These are phyloP conservation scores for Candida sonorensis DNA, from an alignment of 805 yeast species.

Conservation along the genomic window DNA sequence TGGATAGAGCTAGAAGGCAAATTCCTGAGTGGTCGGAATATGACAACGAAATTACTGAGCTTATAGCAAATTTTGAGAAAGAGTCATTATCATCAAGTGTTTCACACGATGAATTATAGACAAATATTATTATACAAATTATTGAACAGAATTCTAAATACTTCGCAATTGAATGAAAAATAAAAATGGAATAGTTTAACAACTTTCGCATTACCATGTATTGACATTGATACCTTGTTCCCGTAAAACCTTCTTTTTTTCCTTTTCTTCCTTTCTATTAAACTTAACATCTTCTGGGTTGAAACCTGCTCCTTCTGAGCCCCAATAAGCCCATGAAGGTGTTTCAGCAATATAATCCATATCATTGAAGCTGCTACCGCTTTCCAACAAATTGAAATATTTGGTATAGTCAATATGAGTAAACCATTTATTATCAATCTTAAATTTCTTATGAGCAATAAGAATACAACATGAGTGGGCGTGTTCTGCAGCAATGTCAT, in stretches of 20 bases:
- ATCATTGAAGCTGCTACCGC: conserved; percentile 64
- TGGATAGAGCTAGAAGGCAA: conserved; percentile 68
- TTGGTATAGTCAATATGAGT: conserved; percentile 82
- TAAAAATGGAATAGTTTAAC: too few relatives aligned
- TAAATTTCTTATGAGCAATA: conserved; percentile 69
- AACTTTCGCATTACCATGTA: not conserved
- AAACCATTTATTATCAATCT: conserved; percentile 68
- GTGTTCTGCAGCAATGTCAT: conserved; percentile 90
- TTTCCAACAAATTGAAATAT: conserved; percentile 59
- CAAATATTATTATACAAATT: too few relatives aligned
- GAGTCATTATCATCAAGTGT: not conserved
- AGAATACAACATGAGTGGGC: conserved; percentile 92
- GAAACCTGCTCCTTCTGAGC: conserved; percentile 79
- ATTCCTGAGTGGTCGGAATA: conserved; percentile 73
- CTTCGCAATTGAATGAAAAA: too few relatives aligned
- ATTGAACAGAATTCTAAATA: conserved; percentile 2
- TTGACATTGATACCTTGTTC: conserved; percentile 1
- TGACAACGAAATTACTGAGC: conserved; percentile 43
- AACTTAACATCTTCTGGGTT: conserved; percentile 76
- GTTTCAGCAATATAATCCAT: conserved; percentile 77
- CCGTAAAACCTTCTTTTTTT: conserved; percentile 36
- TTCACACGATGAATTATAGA: conserved; percentile 12
- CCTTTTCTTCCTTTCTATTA: conserved; percentile 56
- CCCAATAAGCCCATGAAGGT: conserved; percentile 90
- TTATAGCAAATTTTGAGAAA: conserved; percentile 11